phyloP scores from a whole-genome alignment of 129 eudicot species.

The Tanacetum coccineum region DNA sequence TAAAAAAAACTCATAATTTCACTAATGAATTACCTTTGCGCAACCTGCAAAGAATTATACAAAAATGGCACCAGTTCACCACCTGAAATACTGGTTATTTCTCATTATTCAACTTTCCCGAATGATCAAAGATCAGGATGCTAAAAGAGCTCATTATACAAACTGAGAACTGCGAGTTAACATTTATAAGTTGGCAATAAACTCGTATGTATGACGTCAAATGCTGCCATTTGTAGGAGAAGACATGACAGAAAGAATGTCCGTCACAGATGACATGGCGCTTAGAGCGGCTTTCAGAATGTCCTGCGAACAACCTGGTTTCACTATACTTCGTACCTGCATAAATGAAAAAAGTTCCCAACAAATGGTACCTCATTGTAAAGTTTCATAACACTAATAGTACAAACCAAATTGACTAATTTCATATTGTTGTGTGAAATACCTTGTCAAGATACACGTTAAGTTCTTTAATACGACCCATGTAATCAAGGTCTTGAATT shows the following conservation, averaged over 20 bases:
- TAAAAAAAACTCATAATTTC: background rate
- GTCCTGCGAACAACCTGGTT: constrained; percentile 96
- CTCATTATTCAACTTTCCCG: constrained; percentile 24
- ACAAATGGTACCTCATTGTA: too few species aligned
- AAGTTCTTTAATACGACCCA: constrained; percentile 93
- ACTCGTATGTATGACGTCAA: constrained; percentile 5
- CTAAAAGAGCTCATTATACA: constrained; percentile 17
- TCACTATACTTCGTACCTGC: constrained; percentile 81
- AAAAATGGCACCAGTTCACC: constrained; percentile 18
- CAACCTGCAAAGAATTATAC: constrained; percentile 29
- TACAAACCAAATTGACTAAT: background rate
- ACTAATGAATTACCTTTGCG: constrained; percentile 12
- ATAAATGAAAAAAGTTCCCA: background rate
- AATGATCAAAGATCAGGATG: constrained; percentile 23
- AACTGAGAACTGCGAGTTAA: background rate
- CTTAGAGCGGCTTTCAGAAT: constrained; percentile 81
- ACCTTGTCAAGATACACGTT: constrained; percentile 86
- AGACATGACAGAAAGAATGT: constrained; percentile 73
- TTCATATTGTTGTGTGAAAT: background rate
- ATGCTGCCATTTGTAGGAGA: constrained; percentile 50
- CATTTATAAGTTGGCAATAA: background rate
- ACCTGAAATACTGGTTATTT: constrained; percentile 11
- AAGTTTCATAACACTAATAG: too few species aligned
- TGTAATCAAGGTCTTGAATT: constrained; percentile 94
- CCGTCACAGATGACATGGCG: constrained; percentile 77